A percentile compares a stretch with the other conserved stretches of the same genome.
phyloP scores from a whole-genome alignment of 1,284 basidiomycete species.

The Flammula alnicola region DNA sequence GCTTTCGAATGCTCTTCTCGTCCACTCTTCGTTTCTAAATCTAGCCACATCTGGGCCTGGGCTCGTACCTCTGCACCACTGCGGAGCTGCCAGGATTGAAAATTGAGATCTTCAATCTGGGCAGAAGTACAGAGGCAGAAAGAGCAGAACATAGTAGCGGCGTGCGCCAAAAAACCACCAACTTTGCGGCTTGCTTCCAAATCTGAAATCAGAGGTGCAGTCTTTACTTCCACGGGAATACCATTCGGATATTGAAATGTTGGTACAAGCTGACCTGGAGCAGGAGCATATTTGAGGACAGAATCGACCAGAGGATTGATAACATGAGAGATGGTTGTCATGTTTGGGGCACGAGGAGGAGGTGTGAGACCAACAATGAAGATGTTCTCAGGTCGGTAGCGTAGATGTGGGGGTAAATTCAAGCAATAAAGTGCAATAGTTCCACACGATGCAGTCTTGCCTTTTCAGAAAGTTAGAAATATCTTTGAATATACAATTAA shows the following conservation, averaged over 20 bases:
- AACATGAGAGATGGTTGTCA: slow-evolving; percentile 17
- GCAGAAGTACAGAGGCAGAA: slow-evolving; percentile 22
- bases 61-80: slow-evolving; percentile 19
- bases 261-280: slow-evolving; percentile 17
- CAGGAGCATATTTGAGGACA: slow-evolving; percentile 18
- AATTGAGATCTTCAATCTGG: slow-evolving; percentile 18
- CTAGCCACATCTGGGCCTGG: slow-evolving; percentile 19
- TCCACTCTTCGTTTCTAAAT: slow-evolving; percentile 10
- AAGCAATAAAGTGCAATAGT: slow-evolving; percentile 22
- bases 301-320: slow-evolving; percentile 16
- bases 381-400: slow-evolving; percentile 19
- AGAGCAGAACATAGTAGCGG: slow-evolving; percentile 28
- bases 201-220: slow-evolving; percentile 38
- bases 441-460: slow-evolving; percentile 9
- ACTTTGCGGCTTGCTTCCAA: slow-evolving; percentile 31
- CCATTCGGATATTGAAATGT: slow-evolving; percentile 28
- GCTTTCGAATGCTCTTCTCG: slow-evolving; percentile 13
- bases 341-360: slow-evolving; percentile 19
- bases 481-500: no score
- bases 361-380: slow-evolving; percentile 25
- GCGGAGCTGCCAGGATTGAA: slow-evolving; percentile 16
- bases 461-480: slow-evolving; percentile 5
- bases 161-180: slow-evolving; percentile 26
- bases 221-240: slow-evolving; percentile 15
- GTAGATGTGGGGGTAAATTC: slow-evolving; percentile 22